Evolutionary conservation across 345 rosid genomes (phyloP).

Genomic region (Eucalyptus brandiana): DNA sequence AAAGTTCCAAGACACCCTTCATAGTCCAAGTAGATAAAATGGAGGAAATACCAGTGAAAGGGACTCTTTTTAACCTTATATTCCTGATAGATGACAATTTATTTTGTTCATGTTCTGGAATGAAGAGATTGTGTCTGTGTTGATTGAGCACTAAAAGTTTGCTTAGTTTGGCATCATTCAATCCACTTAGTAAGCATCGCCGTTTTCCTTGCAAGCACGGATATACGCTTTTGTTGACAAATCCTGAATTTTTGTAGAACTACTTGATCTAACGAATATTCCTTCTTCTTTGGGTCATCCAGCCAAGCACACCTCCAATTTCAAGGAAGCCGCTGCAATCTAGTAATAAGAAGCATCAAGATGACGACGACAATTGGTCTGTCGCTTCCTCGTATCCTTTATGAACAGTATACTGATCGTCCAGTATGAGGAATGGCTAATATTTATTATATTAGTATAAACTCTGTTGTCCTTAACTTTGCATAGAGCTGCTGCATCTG

Average conservation of each 20-base stretch:
- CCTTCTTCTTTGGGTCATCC: background rate
- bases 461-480: conserved; percentile 43
- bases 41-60: background rate
- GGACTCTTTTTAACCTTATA: background rate
- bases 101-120: background rate
- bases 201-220: background rate
- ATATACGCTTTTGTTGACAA: background rate
- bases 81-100: background rate
- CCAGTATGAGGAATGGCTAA: background rate
- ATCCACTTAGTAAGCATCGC: background rate
- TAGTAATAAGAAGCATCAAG: conserved; percentile 47
- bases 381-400: conserved; percentile 89
- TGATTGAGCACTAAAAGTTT: background rate
- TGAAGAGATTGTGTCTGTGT: background rate
- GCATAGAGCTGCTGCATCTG: conserved; percentile 54
- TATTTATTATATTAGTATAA: background rate
- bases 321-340: conserved; percentile 43
- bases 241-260: background rate
- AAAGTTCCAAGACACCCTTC: background rate
- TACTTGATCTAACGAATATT: background rate
- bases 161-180: background rate
- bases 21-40: background rate
- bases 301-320: conserved; percentile 40
- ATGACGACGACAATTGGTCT: conserved; percentile 82
- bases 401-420: background rate